A percentile compares a stretch with the other conserved stretches of the same genome.
These are phyloP conservation scores for Phytopythium litorale DNA, from an alignment of 352 stramenopile genomes.

Conservation along the genomic window DNA sequence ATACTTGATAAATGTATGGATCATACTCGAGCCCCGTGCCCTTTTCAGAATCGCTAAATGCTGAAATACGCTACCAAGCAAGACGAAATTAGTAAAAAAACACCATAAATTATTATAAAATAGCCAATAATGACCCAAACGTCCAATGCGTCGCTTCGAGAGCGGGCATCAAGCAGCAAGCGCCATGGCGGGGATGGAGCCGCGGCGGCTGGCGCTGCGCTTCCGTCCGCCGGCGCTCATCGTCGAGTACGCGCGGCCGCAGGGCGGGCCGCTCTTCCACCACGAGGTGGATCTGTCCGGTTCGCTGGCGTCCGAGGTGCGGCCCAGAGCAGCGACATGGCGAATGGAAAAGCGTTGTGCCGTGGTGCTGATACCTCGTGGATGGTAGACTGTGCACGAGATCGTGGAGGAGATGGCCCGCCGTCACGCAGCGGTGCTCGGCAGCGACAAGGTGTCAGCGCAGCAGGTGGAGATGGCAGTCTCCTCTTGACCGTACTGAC, in stretches of 20 bases:
- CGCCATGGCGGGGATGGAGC: slow-evolving; percentile 26
- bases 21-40: too few relatives aligned
- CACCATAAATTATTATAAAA: too few relatives aligned
- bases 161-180: not conserved
- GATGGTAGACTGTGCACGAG: slow-evolving; percentile 16
- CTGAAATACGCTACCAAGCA: too few relatives aligned
- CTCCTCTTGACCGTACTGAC: not conserved
- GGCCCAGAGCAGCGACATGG: not conserved
- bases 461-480: slow-evolving; percentile 26
- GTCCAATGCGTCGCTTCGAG: too few relatives aligned
- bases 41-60: too few relatives aligned
- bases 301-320: slow-evolving; percentile 9
- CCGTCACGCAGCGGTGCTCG: slow-evolving; percentile 36
- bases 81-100: too few relatives aligned
- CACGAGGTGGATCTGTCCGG: slow-evolving; percentile 54
- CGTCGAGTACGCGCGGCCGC: slow-evolving; percentile 47
- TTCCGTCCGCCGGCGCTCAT: slow-evolving; percentile 52
- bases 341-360: slow-evolving; percentile 10
- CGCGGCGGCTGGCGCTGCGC: slow-evolving; percentile 48
- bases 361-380: too few relatives aligned
- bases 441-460: slow-evolving; percentile 33
- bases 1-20: too few relatives aligned
- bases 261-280: slow-evolving; percentile 39
- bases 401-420: slow-evolving; percentile 38
- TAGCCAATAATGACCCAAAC: too few relatives aligned